These are phyloP conservation scores for Prunus kanzakura DNA, from an alignment of 306 rosid genomes.

Conservation along the genomic window DNA sequence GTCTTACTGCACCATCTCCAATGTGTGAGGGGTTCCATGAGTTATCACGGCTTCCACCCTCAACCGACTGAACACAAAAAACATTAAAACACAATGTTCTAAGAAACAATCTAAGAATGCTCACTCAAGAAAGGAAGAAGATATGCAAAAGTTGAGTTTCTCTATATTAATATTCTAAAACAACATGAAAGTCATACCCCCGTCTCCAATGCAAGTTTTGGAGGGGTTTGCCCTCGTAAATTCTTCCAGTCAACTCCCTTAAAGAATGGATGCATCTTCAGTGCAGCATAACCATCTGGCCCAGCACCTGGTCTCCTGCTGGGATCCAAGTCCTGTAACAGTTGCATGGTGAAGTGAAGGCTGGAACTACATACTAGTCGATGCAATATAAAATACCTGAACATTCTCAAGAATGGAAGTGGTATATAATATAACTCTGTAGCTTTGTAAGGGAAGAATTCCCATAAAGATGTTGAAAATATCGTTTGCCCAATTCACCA, in stretches of 20 bases:
- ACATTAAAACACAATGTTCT: neutral
- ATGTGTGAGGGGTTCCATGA: slow-evolving; percentile 83
- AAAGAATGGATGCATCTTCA: slow-evolving; percentile 85
- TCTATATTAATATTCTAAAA: slow-evolving; percentile 18
- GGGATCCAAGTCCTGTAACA: slow-evolving; percentile 85
- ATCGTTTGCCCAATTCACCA: neutral
- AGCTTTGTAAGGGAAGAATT: neutral
- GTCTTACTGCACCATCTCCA: slow-evolving; percentile 59
- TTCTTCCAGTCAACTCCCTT: slow-evolving; percentile 77
- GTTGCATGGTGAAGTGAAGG: slow-evolving; percentile 6
- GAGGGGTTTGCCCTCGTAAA: slow-evolving; percentile 61
- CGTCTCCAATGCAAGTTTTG: slow-evolving; percentile 71
- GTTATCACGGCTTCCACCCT: slow-evolving; percentile 46
- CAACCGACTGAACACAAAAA: slow-evolving; percentile 50
- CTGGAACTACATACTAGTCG: slow-evolving; percentile 12
- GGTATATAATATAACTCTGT: neutral
- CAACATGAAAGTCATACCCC: slow-evolving; percentile 43
- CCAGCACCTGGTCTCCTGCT: slow-evolving; percentile 90
- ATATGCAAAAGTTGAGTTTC: neutral
- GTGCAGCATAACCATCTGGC: slow-evolving; percentile 67
- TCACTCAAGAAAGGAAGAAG: neutral
- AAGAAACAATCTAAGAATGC: slow-evolving; percentile 4
- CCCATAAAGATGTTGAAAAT: neutral
- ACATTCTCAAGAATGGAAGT: neutral
- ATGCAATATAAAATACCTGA: neutral